Base-by-base conservation (phyloP, 371 early-diverging fungal genomes). In the Paraphysoderma sedebokerense region DNA sequence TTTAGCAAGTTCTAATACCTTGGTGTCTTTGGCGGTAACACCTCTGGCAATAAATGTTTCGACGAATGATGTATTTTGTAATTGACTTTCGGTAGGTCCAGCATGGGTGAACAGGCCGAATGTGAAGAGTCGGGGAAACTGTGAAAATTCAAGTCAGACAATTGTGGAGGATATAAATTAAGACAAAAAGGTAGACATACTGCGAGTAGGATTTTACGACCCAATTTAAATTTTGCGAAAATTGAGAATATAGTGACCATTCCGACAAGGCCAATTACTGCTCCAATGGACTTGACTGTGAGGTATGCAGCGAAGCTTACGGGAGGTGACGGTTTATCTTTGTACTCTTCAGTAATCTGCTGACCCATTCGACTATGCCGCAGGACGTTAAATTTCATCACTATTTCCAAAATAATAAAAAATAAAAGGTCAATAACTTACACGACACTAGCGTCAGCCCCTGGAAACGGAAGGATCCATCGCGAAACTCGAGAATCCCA, bases 261-360 rank as follows among this genome's bases (percentile, higher is more conserved):
- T 32, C 58, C 20, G 37, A 57, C 51, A 9, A 62, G 46, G 35
- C 48, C 39, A 8, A 54, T 49, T n/a, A 74, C 44, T 4, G 54
- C 54, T 56, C 62, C 60, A n/a, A 73, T 52, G 1, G 66, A 64
- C 20, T 73, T 67, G 24, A 77, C 51, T 19, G 73, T 56, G 27
- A 77, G 44, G 42, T 76, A 77, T 5, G 70, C 76, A 1, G 74
- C 59, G 52, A 77, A 74, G 40, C 76, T 76, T 29, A 72, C 59
- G 0, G 76, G 65, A 1, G 74, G 74, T 11, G 68, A 60, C 33
- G 65, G 50, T 8, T 44, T 34, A 15, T 51, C 46, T 35, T 49
- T 36, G n/a, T n/a, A n/a, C n/a, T n/a, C n/a, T n/a, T n/a, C n/a
- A n/a, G n/a, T n/a, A n/a, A n/a, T n/a, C n/a, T n/a, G n/a, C n/a